Evolutionary conservation across 192 early-diverging fungal species (phyloP).

Genomic region (Gaertneriomyces semiglobifer): DNA sequence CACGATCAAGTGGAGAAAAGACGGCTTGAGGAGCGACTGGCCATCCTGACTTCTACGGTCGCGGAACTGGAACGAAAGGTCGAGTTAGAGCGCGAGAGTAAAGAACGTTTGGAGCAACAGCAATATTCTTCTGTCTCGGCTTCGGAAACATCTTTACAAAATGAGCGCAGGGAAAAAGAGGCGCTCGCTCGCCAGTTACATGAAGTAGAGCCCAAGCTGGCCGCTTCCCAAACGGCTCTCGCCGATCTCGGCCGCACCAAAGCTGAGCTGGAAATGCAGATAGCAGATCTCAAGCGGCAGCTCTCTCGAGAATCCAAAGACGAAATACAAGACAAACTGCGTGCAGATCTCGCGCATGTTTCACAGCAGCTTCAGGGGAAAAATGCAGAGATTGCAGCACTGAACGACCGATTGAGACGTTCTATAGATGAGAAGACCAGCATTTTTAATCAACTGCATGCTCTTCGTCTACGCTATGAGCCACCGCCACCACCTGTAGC

Average conservation of each 20-base stretch:
- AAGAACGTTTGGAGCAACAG: neutral
- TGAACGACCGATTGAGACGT: constrained; percentile 1
- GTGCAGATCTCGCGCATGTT: constrained; percentile 1
- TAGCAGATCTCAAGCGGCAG: constrained; percentile 10
- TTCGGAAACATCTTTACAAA: neutral
- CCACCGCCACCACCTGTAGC: constrained; percentile 19
- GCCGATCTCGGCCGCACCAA: constrained; percentile 15
- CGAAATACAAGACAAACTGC: neutral
- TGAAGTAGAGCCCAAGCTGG: constrained; percentile 7
- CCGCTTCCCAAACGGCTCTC: constrained; percentile 8
- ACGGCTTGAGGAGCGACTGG: constrained; percentile 11
- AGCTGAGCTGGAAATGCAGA: constrained; percentile 15
- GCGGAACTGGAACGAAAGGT: constrained; percentile 16
- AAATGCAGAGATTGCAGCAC: constrained; percentile 9
- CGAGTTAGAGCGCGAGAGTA: constrained; percentile 8
- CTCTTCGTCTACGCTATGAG: constrained; percentile 21
- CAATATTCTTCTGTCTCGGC: neutral
- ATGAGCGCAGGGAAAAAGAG: neutral
- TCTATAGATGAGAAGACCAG: neutral
- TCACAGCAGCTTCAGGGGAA: constrained; percentile 2
- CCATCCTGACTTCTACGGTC: constrained; percentile 4
- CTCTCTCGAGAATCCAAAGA: constrained; percentile 4
- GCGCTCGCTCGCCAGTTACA: constrained; percentile 3
- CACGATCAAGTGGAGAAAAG: constrained; percentile 14
- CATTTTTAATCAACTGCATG: constrained; percentile 4